Evolutionary conservation across 768 basidiomycete genomes (phyloP).

Genomic region (Psilocybe subaeruginosa): DNA sequence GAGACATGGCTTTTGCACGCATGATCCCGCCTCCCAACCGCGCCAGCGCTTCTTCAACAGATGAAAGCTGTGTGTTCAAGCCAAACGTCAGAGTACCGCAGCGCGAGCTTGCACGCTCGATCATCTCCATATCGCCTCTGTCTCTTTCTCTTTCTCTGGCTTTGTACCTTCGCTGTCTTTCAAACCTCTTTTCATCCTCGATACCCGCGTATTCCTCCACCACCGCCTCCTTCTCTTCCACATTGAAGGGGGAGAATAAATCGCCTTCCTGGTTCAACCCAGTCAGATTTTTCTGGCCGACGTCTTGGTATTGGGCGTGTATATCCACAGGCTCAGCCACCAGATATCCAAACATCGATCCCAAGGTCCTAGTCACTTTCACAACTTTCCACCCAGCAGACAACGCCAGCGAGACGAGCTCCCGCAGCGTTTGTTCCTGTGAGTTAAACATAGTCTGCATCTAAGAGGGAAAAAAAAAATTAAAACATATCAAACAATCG

Average conservation of each 20-base stretch:
- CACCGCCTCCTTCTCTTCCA: too few relatives aligned
- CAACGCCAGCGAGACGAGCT: constrained; percentile 53
- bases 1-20: constrained; percentile 19
- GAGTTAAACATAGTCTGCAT: constrained; percentile 73
- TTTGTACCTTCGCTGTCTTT: not conserved
- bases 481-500: not conserved
- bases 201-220: too few relatives aligned
- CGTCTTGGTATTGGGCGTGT: constrained; percentile 30
- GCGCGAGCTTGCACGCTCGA: constrained; percentile 50
- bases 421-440: constrained; percentile 71
- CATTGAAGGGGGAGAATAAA: too few relatives aligned
- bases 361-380: constrained; percentile 58
- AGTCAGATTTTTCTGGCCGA: not conserved
- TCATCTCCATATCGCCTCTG: constrained; percentile 33
- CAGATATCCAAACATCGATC: constrained; percentile 73
- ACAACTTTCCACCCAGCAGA: constrained; percentile 66
- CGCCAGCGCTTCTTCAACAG: constrained; percentile 45
- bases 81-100: constrained; percentile 69
- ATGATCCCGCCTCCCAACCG: constrained; percentile 37
- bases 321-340: constrained; percentile 65
- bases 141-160: too few relatives aligned
- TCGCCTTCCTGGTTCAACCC: too few relatives aligned
- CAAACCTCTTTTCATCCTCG: not conserved
- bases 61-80: constrained; percentile 50
- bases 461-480: constrained; percentile 31